Conservation (phyloP, 371 early-diverging fungal genomes). For the Mucor mucedo region DNA sequence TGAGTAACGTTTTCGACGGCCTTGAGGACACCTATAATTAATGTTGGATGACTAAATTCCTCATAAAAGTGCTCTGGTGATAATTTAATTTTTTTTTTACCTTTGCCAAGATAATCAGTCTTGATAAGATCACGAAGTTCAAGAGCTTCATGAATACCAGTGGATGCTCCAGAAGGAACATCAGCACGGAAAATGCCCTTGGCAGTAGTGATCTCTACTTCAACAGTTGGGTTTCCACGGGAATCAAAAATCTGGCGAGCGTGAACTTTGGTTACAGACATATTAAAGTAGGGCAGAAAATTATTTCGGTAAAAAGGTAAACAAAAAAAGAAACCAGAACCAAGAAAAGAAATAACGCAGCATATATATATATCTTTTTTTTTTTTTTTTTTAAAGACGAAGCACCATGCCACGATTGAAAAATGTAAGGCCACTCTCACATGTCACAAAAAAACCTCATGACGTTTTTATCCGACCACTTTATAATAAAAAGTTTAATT, state of each 20-base stretch:
- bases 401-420: neutral
- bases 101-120: conserved; percentile 92
- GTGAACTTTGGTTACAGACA: conserved; percentile 77
- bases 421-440: conserved; percentile 8
- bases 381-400: neutral
- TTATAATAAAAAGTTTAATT: neutral
- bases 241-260: conserved; percentile 99
- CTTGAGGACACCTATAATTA: conserved; percentile 78
- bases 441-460: conserved; percentile 15
- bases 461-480: conserved; percentile 19
- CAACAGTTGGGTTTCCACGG: conserved; percentile 99
- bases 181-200: conserved; percentile 94
- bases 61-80: neutral
- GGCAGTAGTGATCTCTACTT: conserved; percentile 96
- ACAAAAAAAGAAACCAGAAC: neutral
- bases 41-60: neutral
- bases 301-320: conserved; percentile 1
- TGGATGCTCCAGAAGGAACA: conserved; percentile 99
- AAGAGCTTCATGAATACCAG: conserved; percentile 98
- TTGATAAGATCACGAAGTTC: conserved; percentile 96
- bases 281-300: conserved; percentile 7
- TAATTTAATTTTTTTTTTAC: conserved; percentile 55
- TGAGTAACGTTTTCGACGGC: conserved; percentile 95
- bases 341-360: neutral
- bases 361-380: neutral